Evolutionary conservation across 306 rosid species (phyloP).

Genomic region (Corylus americana): DNA sequence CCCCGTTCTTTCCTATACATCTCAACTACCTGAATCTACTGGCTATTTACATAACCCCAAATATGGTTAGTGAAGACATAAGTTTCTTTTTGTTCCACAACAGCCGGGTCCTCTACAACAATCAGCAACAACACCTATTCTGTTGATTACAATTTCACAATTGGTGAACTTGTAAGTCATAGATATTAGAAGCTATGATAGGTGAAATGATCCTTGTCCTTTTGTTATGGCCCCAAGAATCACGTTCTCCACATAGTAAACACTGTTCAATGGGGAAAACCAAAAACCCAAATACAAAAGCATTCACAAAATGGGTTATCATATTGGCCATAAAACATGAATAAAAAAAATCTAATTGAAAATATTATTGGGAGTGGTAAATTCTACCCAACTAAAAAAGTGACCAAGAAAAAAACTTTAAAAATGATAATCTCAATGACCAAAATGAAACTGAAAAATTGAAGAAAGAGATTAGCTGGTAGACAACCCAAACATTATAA

Average conservation of each 20-base stretch:
- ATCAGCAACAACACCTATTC: conserved; percentile 42
- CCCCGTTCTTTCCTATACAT: too few relatives aligned
- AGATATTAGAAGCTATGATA: conserved; percentile 52
- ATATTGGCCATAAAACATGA: not conserved
- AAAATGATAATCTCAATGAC: not conserved
- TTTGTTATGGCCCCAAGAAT: conserved; percentile 91
- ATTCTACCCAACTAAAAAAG: not conserved
- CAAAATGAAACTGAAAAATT: not conserved
- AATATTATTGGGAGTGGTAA: not conserved
- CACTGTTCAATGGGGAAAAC: conserved; percentile 79
- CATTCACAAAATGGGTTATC: conserved; percentile 13
- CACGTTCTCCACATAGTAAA: conserved; percentile 80
- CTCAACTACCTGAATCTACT: too few relatives aligned
- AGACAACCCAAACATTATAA: too few relatives aligned
- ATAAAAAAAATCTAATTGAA: not conserved
- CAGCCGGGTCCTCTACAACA: conserved; percentile 36
- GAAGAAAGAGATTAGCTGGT: too few relatives aligned
- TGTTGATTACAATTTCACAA: conserved; percentile 68
- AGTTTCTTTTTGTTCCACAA: conserved; percentile 44
- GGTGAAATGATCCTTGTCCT: conserved; percentile 99
- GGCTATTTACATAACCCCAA: too few relatives aligned
- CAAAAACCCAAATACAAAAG: conserved; percentile 31
- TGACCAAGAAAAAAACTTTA: not conserved
- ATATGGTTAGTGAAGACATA: conserved; percentile 32
- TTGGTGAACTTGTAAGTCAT: conserved; percentile 21